phyloP scores from a whole-genome alignment of 306 rosid genomes.

The Vachellia collinsii region DNA sequence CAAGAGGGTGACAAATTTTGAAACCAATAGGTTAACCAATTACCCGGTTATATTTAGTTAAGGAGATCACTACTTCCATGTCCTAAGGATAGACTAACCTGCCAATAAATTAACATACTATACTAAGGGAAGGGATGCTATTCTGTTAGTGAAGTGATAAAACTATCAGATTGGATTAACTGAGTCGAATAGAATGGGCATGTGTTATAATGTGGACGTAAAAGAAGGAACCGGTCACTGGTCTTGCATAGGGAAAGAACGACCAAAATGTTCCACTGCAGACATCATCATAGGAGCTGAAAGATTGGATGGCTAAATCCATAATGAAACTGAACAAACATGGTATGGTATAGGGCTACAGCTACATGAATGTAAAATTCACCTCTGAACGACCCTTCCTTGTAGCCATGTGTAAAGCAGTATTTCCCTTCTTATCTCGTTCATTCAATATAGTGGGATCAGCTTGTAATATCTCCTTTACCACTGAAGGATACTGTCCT shows the following conservation, averaged over 20 bases:
- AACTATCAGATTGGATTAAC: conserved; percentile 8
- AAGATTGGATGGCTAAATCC: conserved; percentile 20
- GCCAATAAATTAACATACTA: not conserved
- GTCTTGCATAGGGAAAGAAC: not conserved
- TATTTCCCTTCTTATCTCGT: conserved; percentile 87
- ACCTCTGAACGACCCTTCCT: conserved; percentile 90
- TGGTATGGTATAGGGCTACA: not conserved
- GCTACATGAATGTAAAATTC: conserved; percentile 14
- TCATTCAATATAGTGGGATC: conserved; percentile 65
- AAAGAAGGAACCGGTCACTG: conserved; percentile 20
- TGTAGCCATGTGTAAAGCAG: conserved; percentile 92
- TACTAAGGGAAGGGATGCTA: too few relatives aligned
- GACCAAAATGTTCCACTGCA: not conserved
- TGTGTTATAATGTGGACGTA: conserved; percentile 4
- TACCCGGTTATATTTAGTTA: not conserved
- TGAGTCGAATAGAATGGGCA: conserved; percentile 4
- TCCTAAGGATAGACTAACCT: not conserved
- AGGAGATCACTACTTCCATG: not conserved
- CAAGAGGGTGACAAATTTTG: not conserved
- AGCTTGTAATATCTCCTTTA: conserved; percentile 73
- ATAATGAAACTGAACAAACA: conserved; percentile 33
- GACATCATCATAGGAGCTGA: conserved; percentile 9
- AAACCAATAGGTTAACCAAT: not conserved
- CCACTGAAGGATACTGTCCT: conserved; percentile 64
- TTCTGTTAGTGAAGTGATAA: not conserved